Evolutionary conservation across 768 basidiomycete species (phyloP), one percentile per base, ranked within the genome.

Genomic region (Coprinopsis cinerea): DNA sequence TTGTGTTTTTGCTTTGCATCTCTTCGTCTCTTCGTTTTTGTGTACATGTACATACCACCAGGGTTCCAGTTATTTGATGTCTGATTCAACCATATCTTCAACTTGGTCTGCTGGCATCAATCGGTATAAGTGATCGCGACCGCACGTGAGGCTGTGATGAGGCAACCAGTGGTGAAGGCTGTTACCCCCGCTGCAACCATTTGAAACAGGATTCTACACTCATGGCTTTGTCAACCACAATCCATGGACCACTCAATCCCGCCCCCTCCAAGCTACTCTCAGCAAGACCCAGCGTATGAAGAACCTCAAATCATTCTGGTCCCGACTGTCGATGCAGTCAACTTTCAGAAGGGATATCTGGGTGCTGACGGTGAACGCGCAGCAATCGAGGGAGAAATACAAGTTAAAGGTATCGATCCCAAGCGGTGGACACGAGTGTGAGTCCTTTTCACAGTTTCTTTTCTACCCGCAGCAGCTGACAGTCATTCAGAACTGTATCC

Each of bases 261-360:
- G 17, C 81, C 80, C 20, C 82, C 82, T 52, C 82, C 82, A 34
- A 77, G 66, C 22, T 84, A 84, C 60, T 82, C 81, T 15, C 80
- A 77, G 52, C 68, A 74, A 55, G 71, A 72, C 48, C 66, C 63
- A 41, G 64, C 36, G 36, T 41, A 58, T 51, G 55, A 63, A 28
- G 67, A 65, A 13, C 79, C 82, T 15, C 85, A 92, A 67, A 74
- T 92, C 41, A 71, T 91, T 53, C 83, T 94, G 52, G 71, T 83
- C 11, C 91, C 92, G 0, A 74, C 81, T 13, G 70, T 77, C 43
- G 78, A 86, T 62, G 74, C 81, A 18, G 71, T 87, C 49, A 78
- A 82, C 63, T 94, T 93, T 59, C 92, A 93, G 68, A 86, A 83
- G 59, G 92, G 92, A 10, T 89, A 78, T 62, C 72, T 93, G 6